Conservation (phyloP, 352 stramenopile genomes). For the Pythium phragmitis region DNA sequence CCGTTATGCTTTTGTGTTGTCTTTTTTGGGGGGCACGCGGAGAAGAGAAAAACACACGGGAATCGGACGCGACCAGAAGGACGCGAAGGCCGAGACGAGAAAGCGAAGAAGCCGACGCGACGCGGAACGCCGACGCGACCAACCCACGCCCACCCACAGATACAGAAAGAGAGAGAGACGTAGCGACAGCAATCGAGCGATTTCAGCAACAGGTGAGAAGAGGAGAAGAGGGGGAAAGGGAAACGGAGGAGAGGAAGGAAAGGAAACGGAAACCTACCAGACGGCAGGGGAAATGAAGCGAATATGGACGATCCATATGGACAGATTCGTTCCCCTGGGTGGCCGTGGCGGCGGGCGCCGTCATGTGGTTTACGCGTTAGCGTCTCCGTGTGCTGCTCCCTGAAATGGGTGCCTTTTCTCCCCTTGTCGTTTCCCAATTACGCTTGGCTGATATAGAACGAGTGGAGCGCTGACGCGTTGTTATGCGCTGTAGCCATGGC, state of each 20-base stretch:
- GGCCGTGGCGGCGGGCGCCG: neutral
- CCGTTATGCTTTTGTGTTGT: constrained; percentile 31
- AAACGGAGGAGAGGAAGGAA: neutral
- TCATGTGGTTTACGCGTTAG: neutral
- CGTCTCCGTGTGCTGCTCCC: too few relatives aligned
- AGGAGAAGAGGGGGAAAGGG: constrained; percentile 1
- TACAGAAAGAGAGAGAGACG: neutral
- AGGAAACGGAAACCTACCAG: neutral
- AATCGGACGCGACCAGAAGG: constrained; percentile 11
- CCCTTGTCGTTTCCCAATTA: neutral
- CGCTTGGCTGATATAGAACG: neutral
- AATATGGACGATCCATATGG: neutral
- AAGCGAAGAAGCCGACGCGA: neutral
- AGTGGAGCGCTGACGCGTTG: neutral
- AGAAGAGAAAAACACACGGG: constrained; percentile 10
- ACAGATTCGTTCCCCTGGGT: neutral
- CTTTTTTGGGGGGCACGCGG: constrained; percentile 25
- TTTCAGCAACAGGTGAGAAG: neutral
- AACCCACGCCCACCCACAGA: neutral
- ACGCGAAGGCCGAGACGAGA: constrained; percentile 1
- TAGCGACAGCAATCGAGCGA: neutral
- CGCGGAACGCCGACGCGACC: neutral
- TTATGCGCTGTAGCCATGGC: constrained; percentile 56
- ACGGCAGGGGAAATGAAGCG: neutral
- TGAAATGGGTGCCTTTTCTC: neutral